Conservation (phyloP, 176 grass and related monocot species). For the Triticum monococcum region DNA sequence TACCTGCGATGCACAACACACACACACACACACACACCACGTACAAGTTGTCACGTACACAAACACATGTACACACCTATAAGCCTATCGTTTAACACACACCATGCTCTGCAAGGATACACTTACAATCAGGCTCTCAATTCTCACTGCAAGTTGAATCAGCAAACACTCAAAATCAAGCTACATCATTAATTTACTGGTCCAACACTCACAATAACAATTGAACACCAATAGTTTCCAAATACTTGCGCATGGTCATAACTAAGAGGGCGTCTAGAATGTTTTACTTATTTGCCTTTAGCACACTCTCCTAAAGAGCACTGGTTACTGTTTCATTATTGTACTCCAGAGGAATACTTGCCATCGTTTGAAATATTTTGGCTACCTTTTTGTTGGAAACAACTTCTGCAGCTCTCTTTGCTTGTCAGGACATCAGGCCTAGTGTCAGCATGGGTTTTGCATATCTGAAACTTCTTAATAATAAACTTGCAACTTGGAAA, state of each 20-base stretch:
- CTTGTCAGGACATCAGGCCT: slow-evolving; percentile 48
- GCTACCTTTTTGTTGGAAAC: slow-evolving; percentile 43
- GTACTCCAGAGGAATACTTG: slow-evolving; percentile 8
- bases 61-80: no score
- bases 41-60: no score
- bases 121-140: neutral
- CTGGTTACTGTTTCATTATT: neutral
- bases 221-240: neutral
- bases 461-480: slow-evolving; percentile 63
- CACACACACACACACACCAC: no score
- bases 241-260: neutral
- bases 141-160: neutral
- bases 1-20: no score
- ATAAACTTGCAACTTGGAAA: slow-evolving; percentile 29
- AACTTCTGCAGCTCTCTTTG: slow-evolving; percentile 43
- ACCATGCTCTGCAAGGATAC: neutral
- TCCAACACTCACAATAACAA: neutral
- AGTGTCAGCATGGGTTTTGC: slow-evolving; percentile 50
- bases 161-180: neutral
- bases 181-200: neutral
- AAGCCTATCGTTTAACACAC: no score
- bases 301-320: neutral
- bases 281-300: slow-evolving; percentile 41
- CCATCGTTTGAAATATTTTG: slow-evolving; percentile 48
- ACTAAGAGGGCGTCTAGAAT: neutral